Conservation (phyloP, 225 moss, liverwort and hornwort genomes). For the Marchantia polymorpha region DNA sequence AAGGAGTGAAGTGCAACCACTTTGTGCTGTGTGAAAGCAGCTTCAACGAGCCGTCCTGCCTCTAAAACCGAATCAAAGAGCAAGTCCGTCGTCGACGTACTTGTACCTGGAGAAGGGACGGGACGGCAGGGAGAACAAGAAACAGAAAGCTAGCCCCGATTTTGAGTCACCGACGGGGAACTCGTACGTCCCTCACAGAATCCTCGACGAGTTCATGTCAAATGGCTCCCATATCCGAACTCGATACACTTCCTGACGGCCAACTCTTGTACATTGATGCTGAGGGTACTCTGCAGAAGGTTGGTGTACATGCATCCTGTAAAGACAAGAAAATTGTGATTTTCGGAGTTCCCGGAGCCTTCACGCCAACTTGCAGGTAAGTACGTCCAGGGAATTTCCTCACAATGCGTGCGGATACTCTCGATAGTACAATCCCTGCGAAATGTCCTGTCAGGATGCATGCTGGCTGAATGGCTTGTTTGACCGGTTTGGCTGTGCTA, state of each 20-base stretch:
- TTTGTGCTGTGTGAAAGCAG: background rate
- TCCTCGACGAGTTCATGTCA: background rate
- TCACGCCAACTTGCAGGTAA: conserved; percentile 86
- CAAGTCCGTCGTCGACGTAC: background rate
- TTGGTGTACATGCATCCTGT: conserved; percentile 53
- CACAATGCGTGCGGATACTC: background rate
- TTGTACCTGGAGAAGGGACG: background rate
- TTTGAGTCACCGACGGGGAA: background rate
- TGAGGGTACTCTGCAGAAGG: conserved; percentile 58
- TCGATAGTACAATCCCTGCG: no score
- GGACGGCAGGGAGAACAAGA: background rate
- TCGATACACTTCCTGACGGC: conserved; percentile 71
- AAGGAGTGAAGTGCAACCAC: no score
- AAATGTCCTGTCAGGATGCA: no score
- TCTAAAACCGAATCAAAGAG: background rate
- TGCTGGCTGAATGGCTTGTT: background rate
- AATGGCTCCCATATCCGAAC: conserved; percentile 46
- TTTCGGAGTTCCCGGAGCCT: conserved; percentile 85
- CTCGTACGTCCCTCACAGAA: background rate
- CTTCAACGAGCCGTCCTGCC: background rate
- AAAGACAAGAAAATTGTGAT: conserved; percentile 61
- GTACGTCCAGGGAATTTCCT: background rate
- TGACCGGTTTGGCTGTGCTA: background rate
- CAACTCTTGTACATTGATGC: conserved; percentile 64
- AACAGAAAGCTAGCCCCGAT: background rate